These are phyloP conservation scores for Suhomyces pyralidae DNA, from an alignment of 805 yeast species.

Conservation along the genomic window DNA sequence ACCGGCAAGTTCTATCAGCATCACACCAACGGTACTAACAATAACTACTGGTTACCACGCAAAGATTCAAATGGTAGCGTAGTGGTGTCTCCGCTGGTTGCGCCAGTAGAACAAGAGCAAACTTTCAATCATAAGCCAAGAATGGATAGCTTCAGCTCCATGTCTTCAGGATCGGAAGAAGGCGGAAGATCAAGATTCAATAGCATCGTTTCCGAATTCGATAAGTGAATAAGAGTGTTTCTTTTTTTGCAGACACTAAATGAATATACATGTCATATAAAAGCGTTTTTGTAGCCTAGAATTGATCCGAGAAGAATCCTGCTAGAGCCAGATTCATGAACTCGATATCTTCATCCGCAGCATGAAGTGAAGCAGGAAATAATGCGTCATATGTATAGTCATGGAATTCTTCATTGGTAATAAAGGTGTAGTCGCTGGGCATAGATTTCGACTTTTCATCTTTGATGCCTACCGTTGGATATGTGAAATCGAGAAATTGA, in stretches of 20 bases:
- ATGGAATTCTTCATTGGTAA: background rate
- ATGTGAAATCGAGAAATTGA: background rate
- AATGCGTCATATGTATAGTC: background rate
- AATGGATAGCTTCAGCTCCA: conserved; percentile 15
- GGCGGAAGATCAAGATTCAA: conserved; percentile 16
- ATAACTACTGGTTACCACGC: conserved; percentile 38
- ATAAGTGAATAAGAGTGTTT: background rate
- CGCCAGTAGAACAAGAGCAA: background rate
- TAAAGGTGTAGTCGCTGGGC: background rate
- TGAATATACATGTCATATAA: background rate
- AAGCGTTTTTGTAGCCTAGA: background rate
- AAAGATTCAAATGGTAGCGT: conserved; percentile 3
- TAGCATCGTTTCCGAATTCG: conserved; percentile 16
- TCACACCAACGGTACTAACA: conserved; percentile 34
- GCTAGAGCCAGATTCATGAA: background rate
- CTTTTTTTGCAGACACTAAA: background rate
- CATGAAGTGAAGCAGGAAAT: background rate
- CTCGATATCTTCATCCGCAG: background rate
- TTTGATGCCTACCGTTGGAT: background rate
- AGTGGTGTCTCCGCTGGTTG: background rate
- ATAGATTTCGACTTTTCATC: background rate
- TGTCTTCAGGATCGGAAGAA: conserved; percentile 10
- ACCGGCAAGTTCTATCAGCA: conserved; percentile 37
- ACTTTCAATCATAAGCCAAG: conserved; percentile 7
- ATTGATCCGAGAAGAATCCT: background rate